Percentiles rank a stretch among this genome's conserved stretches.
Conservation (phyloP, 352 stramenopile species). For the Globisporangium irregulare region DNA sequence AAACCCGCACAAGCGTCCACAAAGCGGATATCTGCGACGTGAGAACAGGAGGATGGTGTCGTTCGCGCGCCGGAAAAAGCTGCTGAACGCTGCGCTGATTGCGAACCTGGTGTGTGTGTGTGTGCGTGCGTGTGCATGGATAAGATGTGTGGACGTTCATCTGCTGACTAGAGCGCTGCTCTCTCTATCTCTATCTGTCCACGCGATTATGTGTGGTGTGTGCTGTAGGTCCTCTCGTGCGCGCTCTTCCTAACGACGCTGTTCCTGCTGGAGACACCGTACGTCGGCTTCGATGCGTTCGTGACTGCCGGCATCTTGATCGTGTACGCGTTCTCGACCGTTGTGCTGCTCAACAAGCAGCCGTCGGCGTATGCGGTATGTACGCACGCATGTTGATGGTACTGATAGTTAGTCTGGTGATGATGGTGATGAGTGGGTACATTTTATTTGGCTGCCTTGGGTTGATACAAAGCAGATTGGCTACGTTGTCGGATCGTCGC, state of each 20-base stretch:
- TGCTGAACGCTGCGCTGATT: slow-evolving; percentile 69
- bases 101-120: slow-evolving; percentile 66
- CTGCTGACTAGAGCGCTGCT: not conserved
- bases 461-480: slow-evolving; percentile 45
- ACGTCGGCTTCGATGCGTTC: slow-evolving; percentile 64
- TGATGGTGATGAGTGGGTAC: not conserved
- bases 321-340: slow-evolving; percentile 69
- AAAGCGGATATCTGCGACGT: not conserved
- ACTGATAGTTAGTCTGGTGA: not conserved
- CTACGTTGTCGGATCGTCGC: slow-evolving; percentile 64
- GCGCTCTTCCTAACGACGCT: slow-evolving; percentile 63
- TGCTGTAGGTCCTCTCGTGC: slow-evolving; percentile 51
- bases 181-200: not conserved
- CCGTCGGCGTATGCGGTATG: slow-evolving; percentile 75
- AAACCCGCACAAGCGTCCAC: not conserved
- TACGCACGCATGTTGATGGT: not conserved
- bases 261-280: slow-evolving; percentile 69
- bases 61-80: slow-evolving; percentile 30
- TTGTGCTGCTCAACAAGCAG: slow-evolving; percentile 79
- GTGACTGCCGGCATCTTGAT: slow-evolving; percentile 56
- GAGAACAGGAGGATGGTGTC: slow-evolving; percentile 13
- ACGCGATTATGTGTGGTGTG: not conserved
- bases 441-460: not conserved
- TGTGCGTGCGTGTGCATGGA: slow-evolving; percentile 12
- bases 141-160: slow-evolving; percentile 6